Evolutionary conservation across 805 yeast genomes (phyloP), one percentile per base, ranked within the genome.

Genomic region (Yarrowia deformans): DNA sequence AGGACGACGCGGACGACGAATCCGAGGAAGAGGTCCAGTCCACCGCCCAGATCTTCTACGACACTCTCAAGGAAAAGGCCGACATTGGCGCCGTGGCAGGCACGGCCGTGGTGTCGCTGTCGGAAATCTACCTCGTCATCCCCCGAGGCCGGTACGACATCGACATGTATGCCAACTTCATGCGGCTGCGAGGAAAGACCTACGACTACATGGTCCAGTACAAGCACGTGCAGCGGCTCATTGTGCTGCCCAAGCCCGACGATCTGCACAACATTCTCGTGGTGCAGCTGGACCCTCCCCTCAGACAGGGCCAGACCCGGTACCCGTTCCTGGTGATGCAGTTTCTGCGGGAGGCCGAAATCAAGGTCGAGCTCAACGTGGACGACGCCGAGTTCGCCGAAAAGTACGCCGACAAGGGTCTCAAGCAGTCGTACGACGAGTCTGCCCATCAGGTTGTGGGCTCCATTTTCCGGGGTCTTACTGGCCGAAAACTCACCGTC

Each of bases 81-180:
- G 94, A 91, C 74, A 90, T 95, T 76, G 98, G 98, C 18, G 94
- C 89, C 78, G 94, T 89, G 63, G 88, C 97, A 0, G 98, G 98
- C 48, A 97, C 93, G 72, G 95, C 97, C 9, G 90, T 95, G 77
- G 97, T 92, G 5, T 90, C 98, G 7, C 93, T 94, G 81, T 86
- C 90, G 64, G 98, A 94, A 75, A 87, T 93, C 4, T 84, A 94
- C 77, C 92, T 95, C 84, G 86, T 95, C 70, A 95, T 98, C 0
- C 99, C 99, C 75, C 89, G 99, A 84, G 99, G 99, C 72, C 94
- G 99, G 79, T 95, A 93, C 78, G 98, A 95, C 78, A 90, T 95
- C 74, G 98, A 94, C 79, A 89, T 95, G 88, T 95, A 91, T 79
- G 88, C 91, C 43, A 85, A 87, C 39, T 90, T 95, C 66, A 85